These are phyloP conservation scores for Pilaira anomala DNA, from an alignment of 192 early-diverging fungal genomes.

Conservation along the genomic window DNA sequence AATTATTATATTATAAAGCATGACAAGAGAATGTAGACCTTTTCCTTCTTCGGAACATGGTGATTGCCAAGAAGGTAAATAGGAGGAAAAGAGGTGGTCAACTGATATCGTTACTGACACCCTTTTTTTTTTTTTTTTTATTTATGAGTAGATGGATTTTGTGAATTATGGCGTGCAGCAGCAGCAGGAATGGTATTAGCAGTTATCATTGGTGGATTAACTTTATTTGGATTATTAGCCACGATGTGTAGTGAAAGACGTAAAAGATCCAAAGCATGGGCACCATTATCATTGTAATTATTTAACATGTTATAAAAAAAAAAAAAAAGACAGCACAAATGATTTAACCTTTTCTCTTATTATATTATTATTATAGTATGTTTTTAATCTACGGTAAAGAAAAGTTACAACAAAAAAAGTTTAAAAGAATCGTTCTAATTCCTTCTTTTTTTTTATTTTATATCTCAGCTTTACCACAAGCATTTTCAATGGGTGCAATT, in stretches of 20 bases:
- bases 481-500: conserved; percentile 30
- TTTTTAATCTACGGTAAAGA: conserved; percentile 1
- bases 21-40: conserved; percentile 30
- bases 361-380: conserved; percentile 5
- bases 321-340: background rate
- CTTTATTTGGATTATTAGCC: conserved; percentile 23
- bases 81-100: background rate
- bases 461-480: conserved; percentile 33
- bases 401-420: no score
- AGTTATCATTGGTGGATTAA: conserved; percentile 28
- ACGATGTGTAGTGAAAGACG: conserved; percentile 32
- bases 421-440: background rate
- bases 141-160: conserved; percentile 26
- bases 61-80: conserved; percentile 35
- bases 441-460: conserved; percentile 1
- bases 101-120: background rate
- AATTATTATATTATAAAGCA: conserved; percentile 3
- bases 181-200: conserved; percentile 31
- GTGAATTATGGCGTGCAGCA: conserved; percentile 35
- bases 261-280: conserved; percentile 31
- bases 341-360: background rate
- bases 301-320: background rate
- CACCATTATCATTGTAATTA: conserved; percentile 24
- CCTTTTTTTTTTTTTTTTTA: background rate
- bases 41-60: conserved; percentile 29